Percentiles rank a stretch among this genome's conserved stretches.
Evolutionary conservation across 805 yeast species (phyloP).

Genomic region (Candida ponderosae): DNA sequence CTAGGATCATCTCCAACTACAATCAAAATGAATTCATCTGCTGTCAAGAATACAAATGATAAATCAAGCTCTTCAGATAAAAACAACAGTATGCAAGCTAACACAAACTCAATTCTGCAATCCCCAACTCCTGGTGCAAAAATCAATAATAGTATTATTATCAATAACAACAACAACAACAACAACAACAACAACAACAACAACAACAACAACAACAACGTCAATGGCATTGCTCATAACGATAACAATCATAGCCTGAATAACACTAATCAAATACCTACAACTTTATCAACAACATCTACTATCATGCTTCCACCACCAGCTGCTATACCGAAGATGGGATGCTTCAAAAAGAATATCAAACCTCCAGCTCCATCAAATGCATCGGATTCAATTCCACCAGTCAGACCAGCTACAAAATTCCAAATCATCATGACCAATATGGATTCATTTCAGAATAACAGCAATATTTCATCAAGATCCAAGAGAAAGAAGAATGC

Average conservation of each 20-base stretch:
- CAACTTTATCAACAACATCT: not conserved
- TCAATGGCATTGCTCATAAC: too few relatives aligned
- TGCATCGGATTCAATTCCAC: not conserved
- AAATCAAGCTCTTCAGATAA: too few relatives aligned
- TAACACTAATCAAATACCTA: too few relatives aligned
- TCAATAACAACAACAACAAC: not conserved
- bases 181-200: not conserved
- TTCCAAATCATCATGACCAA: conserved; percentile 29
- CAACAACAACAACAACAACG: too few relatives aligned
- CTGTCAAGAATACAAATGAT: conserved; percentile 11
- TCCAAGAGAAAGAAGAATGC: conserved; percentile 9
- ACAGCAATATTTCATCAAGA: conserved; percentile 3
- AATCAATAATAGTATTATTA: too few relatives aligned
- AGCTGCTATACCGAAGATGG: conserved; percentile 18
- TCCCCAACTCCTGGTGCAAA: conserved; percentile 19
- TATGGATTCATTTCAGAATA: conserved; percentile 18
- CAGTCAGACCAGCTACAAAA: conserved; percentile 5
- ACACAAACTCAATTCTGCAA: conserved; percentile 7
- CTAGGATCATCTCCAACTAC: conserved; percentile 20
- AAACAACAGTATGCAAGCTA: too few relatives aligned
- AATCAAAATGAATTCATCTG: conserved; percentile 20
- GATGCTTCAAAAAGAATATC: conserved; percentile 15
- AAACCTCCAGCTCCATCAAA: conserved; percentile 1
- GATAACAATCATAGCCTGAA: too few relatives aligned
- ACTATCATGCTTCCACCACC: not conserved